Evolutionary conservation across 2,329 filamentous ascomycete genomes (phyloP), one percentile per base, ranked within the genome.

Genomic region (Calycina marina): DNA sequence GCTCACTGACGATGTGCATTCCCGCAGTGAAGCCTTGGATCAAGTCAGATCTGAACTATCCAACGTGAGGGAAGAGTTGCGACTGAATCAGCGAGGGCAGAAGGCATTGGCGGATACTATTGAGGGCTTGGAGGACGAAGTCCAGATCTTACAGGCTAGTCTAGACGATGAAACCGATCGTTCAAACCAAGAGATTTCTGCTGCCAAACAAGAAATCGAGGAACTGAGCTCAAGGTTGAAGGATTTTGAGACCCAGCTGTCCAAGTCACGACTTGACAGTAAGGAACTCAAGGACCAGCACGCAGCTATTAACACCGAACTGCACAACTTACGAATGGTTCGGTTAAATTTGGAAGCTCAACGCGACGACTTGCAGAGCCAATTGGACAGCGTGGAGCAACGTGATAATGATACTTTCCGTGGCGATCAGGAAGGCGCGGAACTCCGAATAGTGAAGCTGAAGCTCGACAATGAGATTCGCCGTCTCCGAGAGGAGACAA

Each of bases 101-200:
- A 67, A 72, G 41, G 52, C 63, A 1, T 62, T 81, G 38, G 61
- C 62, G 30, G 75, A 80, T 42, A 82, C 74, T 50, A 61, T 75
- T 2, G 69, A 78, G 36, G 65, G 66, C 5, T 53, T 86, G 13
- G 77, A 86, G 49, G 79, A 85, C 42, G 80, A 85, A 50, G 63
- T 84, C n/a, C 74, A 82, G 32, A 69, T 82, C 16, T 56, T 86
- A 10, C 77, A 84, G 50, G 54, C 51, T n/a, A 53, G 50, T 16
- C 36, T 58, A 9, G 55, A 57, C 30, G 74, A 80, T 30, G 75
- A 78, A 50, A 66, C 67, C 26, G 69, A 77, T 41, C 66, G 69
- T 37, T 65, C 67, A 4, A 67, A 59, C 11, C 55, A 61, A 24
- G 61, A 65, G 27, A 48, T 67, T 6, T 48, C 56, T 31, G 54